These are phyloP conservation scores for Flaveria linearis DNA, from an alignment of 129 eudicot genomes.

Conservation along the genomic window DNA sequence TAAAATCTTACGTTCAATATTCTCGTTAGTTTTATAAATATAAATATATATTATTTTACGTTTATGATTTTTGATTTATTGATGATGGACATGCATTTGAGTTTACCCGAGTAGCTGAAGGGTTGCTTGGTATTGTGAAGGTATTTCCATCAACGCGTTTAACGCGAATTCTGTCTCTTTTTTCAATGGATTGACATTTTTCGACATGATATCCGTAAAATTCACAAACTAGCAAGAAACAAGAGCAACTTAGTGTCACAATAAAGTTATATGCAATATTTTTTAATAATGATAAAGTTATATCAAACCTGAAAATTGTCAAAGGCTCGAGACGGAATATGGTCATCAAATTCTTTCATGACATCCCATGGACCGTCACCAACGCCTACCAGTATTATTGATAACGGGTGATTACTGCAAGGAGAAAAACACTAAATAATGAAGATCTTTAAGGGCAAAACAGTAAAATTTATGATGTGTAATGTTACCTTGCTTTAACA, in stretches of 20 bases:
- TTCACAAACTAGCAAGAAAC: conserved; percentile 58
- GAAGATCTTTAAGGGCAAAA: neutral
- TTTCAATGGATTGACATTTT: conserved; percentile 31
- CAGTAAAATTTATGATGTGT: neutral
- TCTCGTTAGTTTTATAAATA: no score
- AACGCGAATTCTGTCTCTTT: conserved; percentile 68
- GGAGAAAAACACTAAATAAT: neutral
- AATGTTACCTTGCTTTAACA: conserved; percentile 67
- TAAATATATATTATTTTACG: no score
- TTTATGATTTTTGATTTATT: neutral
- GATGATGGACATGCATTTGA: neutral
- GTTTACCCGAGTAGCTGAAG: conserved; percentile 63
- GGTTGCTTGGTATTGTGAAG: conserved; percentile 77
- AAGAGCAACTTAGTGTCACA: neutral
- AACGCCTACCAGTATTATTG: conserved; percentile 78
- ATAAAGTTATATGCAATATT: neutral
- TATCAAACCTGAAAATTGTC: conserved; percentile 75
- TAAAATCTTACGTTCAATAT: no score
- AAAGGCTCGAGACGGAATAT: conserved; percentile 73
- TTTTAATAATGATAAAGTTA: neutral
- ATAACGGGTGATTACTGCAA: conserved; percentile 67
- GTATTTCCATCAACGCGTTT: conserved; percentile 77
- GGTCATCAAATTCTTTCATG: conserved; percentile 77
- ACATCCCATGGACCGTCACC: conserved; percentile 90
- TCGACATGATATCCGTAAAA: conserved; percentile 68